Percentiles rank a stretch among this genome's conserved stretches.
Conservation (phyloP, 2,329 filamentous ascomycete species). For the Xylaria sp. region DNA sequence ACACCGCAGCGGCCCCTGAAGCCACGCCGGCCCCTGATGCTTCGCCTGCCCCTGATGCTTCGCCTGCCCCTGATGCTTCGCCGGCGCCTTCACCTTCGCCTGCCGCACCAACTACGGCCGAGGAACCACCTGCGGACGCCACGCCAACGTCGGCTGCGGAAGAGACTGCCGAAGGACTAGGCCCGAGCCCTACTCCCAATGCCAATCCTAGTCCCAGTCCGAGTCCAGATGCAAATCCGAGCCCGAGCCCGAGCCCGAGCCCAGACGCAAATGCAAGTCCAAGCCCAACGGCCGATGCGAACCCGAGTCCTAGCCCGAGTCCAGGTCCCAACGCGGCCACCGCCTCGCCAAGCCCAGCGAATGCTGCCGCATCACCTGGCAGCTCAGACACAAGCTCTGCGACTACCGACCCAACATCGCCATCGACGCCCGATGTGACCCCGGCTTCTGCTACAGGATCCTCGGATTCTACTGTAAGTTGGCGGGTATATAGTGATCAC, state of each 20-base stretch:
- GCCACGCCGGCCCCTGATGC: slow-evolving; percentile 10
- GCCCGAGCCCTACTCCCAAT: not conserved
- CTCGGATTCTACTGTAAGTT: slow-evolving; percentile 8
- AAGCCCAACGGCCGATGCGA: slow-evolving; percentile 1
- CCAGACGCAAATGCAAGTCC: not conserved
- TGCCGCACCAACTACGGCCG: slow-evolving; percentile 6
- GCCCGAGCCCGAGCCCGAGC: not conserved
- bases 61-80: slow-evolving; percentile 7
- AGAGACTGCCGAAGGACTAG: slow-evolving; percentile 9
- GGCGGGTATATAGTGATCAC: not conserved
- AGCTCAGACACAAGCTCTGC: not conserved
- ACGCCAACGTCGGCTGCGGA: slow-evolving; percentile 11
- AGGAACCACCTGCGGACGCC: slow-evolving; percentile 3
- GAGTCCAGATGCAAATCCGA: not conserved
- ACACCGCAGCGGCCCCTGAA: slow-evolving; percentile 6
- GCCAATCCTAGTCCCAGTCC: not conserved
- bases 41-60: slow-evolving; percentile 4
- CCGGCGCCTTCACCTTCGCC: slow-evolving; percentile 9
- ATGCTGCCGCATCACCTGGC: not conserved
- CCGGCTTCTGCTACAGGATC: not conserved
- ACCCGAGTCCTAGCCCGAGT: slow-evolving; percentile 3
- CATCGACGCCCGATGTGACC: not conserved
- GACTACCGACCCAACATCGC: not conserved
- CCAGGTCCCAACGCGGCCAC: not conserved
- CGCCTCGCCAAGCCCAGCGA: slow-evolving; percentile 1